A percentile compares a stretch with the other conserved stretches of the same genome.
These are phyloP conservation scores for Phytophthora lateralis DNA, from an alignment of 352 stramenopile species.

Conservation along the genomic window DNA sequence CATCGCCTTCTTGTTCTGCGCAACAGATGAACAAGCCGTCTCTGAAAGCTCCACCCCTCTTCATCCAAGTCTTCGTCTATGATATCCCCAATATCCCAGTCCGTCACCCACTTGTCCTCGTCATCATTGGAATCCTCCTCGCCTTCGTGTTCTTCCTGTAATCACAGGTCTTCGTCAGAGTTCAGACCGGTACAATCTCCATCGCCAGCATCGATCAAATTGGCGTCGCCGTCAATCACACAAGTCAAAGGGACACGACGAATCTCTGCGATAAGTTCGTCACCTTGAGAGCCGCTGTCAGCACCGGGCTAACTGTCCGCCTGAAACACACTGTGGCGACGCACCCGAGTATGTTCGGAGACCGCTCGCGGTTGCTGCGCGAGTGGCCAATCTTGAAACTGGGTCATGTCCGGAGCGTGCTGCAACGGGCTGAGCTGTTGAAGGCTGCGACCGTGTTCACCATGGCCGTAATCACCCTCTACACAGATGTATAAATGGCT, in stretches of 20 bases:
- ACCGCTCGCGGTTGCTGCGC: too few species aligned
- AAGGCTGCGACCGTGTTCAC: too few species aligned
- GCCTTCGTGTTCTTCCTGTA: background rate
- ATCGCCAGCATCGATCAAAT: slow-evolving; percentile 1
- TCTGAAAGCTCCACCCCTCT: background rate
- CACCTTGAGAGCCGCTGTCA: too few species aligned
- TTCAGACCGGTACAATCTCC: background rate
- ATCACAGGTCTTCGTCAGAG: slow-evolving; percentile 3
- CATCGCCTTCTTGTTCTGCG: background rate
- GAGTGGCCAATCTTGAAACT: too few species aligned
- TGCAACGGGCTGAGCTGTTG: too few species aligned
- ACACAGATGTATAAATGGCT: too few species aligned
- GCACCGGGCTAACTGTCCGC: too few species aligned
- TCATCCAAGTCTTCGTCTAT: slow-evolving; percentile 3
- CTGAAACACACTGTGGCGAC: too few species aligned
- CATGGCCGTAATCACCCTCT: too few species aligned
- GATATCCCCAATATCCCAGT: slow-evolving; percentile 3
- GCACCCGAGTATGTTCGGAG: too few species aligned
- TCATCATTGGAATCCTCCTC: background rate
- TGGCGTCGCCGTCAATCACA: background rate
- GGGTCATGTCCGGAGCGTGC: too few species aligned
- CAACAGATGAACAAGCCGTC: background rate
- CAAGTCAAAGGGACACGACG: background rate
- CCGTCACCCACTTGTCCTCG: background rate
- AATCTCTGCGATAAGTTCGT: too few species aligned